These are phyloP conservation scores for Flaveria ramosissima DNA, from an alignment of 129 eudicot genomes.

Conservation along the genomic window DNA sequence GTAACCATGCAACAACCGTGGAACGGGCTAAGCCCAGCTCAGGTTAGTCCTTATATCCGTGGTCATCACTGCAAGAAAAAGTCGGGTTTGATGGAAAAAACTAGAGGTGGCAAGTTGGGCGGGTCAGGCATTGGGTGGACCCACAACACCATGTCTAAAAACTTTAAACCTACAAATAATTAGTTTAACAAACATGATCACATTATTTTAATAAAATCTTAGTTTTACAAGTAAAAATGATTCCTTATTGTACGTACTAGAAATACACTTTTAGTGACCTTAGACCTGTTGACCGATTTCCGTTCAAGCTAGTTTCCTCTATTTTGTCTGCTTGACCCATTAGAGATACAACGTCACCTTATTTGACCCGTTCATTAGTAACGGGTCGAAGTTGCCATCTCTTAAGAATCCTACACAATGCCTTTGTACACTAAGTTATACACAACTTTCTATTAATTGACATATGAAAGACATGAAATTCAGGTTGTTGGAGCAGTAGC, in stretches of 20 bases:
- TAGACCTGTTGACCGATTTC: neutral
- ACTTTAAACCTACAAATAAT: neutral
- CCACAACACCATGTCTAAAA: neutral
- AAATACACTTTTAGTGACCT: neutral
- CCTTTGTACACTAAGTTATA: neutral
- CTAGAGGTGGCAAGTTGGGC: neutral
- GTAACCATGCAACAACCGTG: slow-evolving; percentile 96
- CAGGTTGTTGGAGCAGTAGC: slow-evolving; percentile 99
- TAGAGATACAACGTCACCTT: neutral
- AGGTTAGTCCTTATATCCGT: slow-evolving; percentile 45
- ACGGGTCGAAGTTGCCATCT: neutral
- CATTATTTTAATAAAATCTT: neutral
- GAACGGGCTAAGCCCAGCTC: slow-evolving; percentile 91
- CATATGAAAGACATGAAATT: neutral
- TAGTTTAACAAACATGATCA: neutral
- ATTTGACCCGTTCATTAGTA: neutral
- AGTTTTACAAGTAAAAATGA: neutral
- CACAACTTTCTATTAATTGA: slow-evolving; percentile 20
- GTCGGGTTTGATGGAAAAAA: neutral
- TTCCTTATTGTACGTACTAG: too few species aligned
- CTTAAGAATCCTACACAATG: too few species aligned
- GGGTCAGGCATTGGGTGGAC: neutral
- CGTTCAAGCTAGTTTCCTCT: neutral
- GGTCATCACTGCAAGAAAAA: neutral
- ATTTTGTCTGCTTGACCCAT: neutral